Evolutionary conservation across 805 yeast genomes (phyloP).

Genomic region (Candida gorgasii): DNA sequence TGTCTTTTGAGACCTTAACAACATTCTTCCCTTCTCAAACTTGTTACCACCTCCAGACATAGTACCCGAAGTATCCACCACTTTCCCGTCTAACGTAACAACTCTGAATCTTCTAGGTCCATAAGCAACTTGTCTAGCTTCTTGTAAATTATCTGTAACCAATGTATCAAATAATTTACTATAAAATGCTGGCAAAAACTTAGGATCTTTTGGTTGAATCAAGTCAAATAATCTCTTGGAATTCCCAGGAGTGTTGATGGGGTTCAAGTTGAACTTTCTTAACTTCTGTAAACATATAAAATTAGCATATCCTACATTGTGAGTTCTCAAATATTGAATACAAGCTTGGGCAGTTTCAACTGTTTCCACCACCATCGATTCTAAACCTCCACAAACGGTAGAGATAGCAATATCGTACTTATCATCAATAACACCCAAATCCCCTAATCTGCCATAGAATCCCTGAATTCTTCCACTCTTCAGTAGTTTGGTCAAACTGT

Average conservation of each 20-base stretch:
- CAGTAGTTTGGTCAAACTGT: slow-evolving; percentile 66
- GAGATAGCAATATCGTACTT: slow-evolving; percentile 91
- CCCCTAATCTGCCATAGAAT: slow-evolving; percentile 88
- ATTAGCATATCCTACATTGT: slow-evolving; percentile 84
- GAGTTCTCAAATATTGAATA: slow-evolving; percentile 78
- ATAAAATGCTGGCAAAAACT: slow-evolving; percentile 84
- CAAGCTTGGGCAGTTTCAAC: slow-evolving; percentile 61
- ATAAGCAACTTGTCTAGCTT: slow-evolving; percentile 87
- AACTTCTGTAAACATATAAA: slow-evolving; percentile 80
- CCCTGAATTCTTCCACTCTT: slow-evolving; percentile 83
- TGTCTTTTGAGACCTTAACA: slow-evolving; percentile 33
- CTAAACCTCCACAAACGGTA: slow-evolving; percentile 89
- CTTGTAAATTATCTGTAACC: slow-evolving; percentile 74
- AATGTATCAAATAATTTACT: slow-evolving; percentile 84
- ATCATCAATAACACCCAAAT: slow-evolving; percentile 86
- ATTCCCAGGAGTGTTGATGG: slow-evolving; percentile 66
- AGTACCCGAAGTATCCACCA: slow-evolving; percentile 92
- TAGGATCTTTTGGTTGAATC: slow-evolving; percentile 63
- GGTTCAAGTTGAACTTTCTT: slow-evolving; percentile 56
- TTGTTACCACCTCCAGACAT: slow-evolving; percentile 94
- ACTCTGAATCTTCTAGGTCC: slow-evolving; percentile 80
- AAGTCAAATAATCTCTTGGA: slow-evolving; percentile 82
- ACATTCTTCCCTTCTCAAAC: slow-evolving; percentile 76
- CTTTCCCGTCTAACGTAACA: slow-evolving; percentile 88
- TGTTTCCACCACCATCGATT: slow-evolving; percentile 88